phyloP scores from a whole-genome alignment of 176 grass and related monocot species.

The Puya raimondii region DNA sequence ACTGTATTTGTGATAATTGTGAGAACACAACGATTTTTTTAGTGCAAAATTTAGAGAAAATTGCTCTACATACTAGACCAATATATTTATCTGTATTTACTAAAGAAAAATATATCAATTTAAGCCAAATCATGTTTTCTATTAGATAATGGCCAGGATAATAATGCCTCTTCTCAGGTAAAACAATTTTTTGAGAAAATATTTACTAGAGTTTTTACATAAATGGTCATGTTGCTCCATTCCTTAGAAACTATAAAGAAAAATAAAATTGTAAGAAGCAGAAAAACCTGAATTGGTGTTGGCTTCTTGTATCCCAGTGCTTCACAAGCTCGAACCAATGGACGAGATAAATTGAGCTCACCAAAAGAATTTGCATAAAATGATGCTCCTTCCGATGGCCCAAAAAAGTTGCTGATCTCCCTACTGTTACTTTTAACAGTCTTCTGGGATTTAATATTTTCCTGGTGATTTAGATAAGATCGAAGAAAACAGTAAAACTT shows the following conservation, averaged over 20 bases:
- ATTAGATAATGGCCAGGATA: too few relatives aligned
- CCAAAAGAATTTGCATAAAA: constrained; percentile 92
- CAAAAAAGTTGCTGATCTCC: constrained; percentile 46
- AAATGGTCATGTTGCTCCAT: neutral
- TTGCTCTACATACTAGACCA: too few relatives aligned
- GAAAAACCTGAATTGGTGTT: constrained; percentile 82
- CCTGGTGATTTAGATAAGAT: constrained; percentile 8
- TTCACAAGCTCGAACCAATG: constrained; percentile 81
- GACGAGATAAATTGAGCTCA: constrained; percentile 78
- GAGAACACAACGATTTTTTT: too few relatives aligned
- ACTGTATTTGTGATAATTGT: too few relatives aligned
- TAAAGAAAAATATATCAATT: too few relatives aligned
- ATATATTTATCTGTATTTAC: too few relatives aligned
- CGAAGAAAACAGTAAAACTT: neutral
- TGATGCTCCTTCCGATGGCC: constrained; percentile 59
- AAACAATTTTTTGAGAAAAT: neutral
- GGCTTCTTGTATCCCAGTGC: constrained; percentile 89
- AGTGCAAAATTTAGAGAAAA: too few relatives aligned
- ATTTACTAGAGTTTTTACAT: neutral
- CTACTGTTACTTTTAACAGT: neutral
- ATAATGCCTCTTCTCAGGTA: too few relatives aligned
- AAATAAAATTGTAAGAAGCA: constrained; percentile 6
- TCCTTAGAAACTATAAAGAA: too few relatives aligned
- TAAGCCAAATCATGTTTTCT: too few relatives aligned
- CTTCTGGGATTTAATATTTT: constrained; percentile 2